Evolutionary conservation across 305 asterid genomes (phyloP), one percentile per base, ranked within the genome.

Genomic region (Solanum chacoense): DNA sequence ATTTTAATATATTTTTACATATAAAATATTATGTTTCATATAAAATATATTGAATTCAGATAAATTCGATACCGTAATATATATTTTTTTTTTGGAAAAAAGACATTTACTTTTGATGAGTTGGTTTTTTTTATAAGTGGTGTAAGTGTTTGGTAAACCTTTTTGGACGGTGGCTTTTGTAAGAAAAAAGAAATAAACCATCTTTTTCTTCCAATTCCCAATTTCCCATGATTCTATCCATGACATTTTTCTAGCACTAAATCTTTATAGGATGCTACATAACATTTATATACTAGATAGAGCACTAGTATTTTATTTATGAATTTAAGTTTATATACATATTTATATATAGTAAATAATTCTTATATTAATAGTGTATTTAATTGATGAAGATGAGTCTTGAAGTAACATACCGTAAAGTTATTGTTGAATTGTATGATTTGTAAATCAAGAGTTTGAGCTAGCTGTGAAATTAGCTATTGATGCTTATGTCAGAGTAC

Each of bases 91-190:
- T 7, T 4, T 4, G 5, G 3, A 12, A 59, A 55, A 40, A 87
- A 45, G 14, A 2, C 14, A 45, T 38, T 50, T 24, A 55, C 73
- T 81, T 87, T 45, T 29, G 85, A 87, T 76, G 67, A 76, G 85
- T 87, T 71, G 72, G 1, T 50, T 28, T 75, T 40, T 40, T 78
- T 72, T 69, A n/a, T 10, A 34, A 78, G 78, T 22, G 14, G 86
- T 83, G 67, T 83, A 42, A 87, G 87, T 36, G 91, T 84, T 88
- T 88, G 91, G 88, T 88, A 80, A 89, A 20, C 37, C 85, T 50
- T 86, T 87, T 89, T 89, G 90, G 91, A 78, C 87, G 91, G 91
- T 89, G 91, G 89, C 78, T 88, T 75, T 88, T 80, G 75, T 81
- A 65, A 79, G 89, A 89, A 91, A 73, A 81, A 45, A 5, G 26